phyloP scores from a whole-genome alignment of 352 stramenopile species.

The Blastocystis sp. region DNA sequence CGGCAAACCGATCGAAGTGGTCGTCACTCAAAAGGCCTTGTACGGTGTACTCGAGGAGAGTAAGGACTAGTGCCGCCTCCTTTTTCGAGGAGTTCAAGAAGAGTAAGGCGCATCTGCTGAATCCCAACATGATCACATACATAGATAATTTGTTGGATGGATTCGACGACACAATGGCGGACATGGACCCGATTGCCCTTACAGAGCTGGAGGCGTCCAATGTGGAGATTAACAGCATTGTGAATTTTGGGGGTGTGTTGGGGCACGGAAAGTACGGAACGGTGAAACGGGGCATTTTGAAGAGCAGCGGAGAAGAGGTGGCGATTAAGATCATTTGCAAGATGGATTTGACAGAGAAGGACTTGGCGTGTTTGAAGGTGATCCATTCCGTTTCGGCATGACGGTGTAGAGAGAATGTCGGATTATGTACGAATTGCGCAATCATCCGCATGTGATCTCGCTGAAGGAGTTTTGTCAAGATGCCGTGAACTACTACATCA shows the following conservation, averaged over 20 bases:
- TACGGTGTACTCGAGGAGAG: background rate
- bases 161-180: slow-evolving; percentile 31
- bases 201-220: slow-evolving; percentile 1
- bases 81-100: slow-evolving; percentile 58
- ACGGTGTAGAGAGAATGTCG: slow-evolving; percentile 90
- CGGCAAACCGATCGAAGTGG: slow-evolving; percentile 5
- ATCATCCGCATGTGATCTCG: slow-evolving; percentile 86
- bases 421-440: slow-evolving; percentile 91
- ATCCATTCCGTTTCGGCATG: slow-evolving; percentile 77
- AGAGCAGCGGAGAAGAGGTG: slow-evolving; percentile 78
- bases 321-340: slow-evolving; percentile 97
- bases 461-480: slow-evolving; percentile 87
- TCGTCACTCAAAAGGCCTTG: slow-evolving; percentile 55
- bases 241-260: slow-evolving; percentile 10
- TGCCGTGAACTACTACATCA: slow-evolving; percentile 89
- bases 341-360: slow-evolving; percentile 89
- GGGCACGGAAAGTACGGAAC: slow-evolving; percentile 52
- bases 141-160: slow-evolving; percentile 37
- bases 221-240: slow-evolving; percentile 6
- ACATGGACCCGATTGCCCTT: slow-evolving; percentile 29
- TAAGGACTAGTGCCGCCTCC: slow-evolving; percentile 7
- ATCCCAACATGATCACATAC: slow-evolving; percentile 7
- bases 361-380: slow-evolving; percentile 79
- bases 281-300: background rate
- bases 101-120: slow-evolving; percentile 10